Evolutionary conservation across 768 basidiomycete genomes (phyloP).

Genomic region (Hericium erinaceus): DNA sequence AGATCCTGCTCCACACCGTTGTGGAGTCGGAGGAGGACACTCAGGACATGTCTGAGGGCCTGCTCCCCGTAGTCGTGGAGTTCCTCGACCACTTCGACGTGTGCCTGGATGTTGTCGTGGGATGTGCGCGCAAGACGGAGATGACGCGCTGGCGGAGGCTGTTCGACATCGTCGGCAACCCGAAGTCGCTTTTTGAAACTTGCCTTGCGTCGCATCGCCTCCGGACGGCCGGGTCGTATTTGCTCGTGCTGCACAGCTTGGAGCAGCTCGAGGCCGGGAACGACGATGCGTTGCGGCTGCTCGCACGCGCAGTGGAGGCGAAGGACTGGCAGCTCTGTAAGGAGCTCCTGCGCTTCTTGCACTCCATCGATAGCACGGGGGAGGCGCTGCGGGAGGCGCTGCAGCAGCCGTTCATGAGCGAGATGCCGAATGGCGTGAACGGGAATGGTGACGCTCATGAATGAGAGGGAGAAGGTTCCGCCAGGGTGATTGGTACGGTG

Average conservation of each 20-base stretch:
- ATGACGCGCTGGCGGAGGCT: conserved; percentile 82
- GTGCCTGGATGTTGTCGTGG: conserved; percentile 86
- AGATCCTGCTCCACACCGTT: conserved; percentile 89
- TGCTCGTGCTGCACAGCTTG: conserved; percentile 88
- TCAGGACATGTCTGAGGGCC: conserved; percentile 7
- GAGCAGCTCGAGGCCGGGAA: conserved; percentile 80
- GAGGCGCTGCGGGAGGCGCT: conserved; percentile 55
- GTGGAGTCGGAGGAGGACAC: conserved; percentile 65
- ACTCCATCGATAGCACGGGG: conserved; percentile 86
- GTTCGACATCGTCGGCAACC: conserved; percentile 86
- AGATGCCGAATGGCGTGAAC: background rate
- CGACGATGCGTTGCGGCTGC: conserved; percentile 71
- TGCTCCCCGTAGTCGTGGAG: conserved; percentile 66
- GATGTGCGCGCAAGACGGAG: conserved; percentile 95
- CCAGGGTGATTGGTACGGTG: background rate
- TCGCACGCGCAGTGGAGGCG: conserved; percentile 64
- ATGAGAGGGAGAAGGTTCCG: background rate
- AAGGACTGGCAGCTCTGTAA: conserved; percentile 88
- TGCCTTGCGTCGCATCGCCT: conserved; percentile 66
- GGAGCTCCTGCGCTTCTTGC: conserved; percentile 86
- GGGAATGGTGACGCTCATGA: background rate
- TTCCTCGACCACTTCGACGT: conserved; percentile 94
- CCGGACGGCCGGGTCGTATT: conserved; percentile 86
- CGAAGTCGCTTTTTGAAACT: conserved; percentile 78
- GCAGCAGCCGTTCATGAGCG: conserved; percentile 36